Evolutionary conservation across 208 protist genomes (phyloP).

Genomic region (Tritrichomonas foetus): DNA sequence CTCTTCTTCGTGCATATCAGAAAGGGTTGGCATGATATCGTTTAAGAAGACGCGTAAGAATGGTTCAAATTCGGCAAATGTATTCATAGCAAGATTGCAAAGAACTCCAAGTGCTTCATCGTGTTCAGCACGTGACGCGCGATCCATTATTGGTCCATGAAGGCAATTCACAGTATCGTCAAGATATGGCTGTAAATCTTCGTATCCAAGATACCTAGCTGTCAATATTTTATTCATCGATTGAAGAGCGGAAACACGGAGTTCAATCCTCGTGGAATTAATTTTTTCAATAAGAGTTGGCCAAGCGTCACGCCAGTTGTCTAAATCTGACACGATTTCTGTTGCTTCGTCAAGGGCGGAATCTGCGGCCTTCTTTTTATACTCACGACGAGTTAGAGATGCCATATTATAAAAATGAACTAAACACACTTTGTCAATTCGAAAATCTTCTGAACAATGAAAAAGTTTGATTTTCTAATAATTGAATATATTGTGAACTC

Average conservation of each 20-base stretch:
- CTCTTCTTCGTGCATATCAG: neutral
- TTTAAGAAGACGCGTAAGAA: neutral
- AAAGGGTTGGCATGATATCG: neutral
- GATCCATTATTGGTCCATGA: neutral
- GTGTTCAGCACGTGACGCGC: neutral
- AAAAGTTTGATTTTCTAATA: no score
- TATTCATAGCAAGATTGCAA: neutral
- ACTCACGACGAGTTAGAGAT: neutral
- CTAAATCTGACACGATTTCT: neutral
- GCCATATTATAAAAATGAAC: no score
- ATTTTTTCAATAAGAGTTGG: neutral
- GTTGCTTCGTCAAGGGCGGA: neutral
- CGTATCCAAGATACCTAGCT: neutral
- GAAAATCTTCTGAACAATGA: no score
- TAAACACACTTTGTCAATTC: no score
- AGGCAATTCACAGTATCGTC: neutral
- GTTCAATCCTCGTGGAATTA: neutral
- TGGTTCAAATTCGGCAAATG: neutral
- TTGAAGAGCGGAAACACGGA: neutral
- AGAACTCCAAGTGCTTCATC: neutral
- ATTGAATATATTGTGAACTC: no score
- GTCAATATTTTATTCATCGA: slow-evolving; percentile 25
- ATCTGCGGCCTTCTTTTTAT: neutral
- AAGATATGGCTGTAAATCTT: neutral
- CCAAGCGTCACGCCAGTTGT: neutral